Base-by-base conservation (phyloP, 768 basidiomycete genomes). In the Pholiota microspora region DNA sequence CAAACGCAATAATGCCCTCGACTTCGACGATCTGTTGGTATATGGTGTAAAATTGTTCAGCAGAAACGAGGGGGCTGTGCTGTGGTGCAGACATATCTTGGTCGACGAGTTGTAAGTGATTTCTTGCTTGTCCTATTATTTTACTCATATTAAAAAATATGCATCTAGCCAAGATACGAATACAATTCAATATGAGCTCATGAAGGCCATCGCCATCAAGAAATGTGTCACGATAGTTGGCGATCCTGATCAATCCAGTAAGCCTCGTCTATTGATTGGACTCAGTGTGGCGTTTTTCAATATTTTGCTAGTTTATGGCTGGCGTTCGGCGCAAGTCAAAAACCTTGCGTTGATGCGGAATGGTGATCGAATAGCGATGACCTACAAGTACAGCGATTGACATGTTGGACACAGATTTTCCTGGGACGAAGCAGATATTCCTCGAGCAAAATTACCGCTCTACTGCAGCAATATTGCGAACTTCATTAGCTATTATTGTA, bases 171-270 rank as follows among this genome's bases (percentile, higher is more conserved):
- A 92, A 70, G 92, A 94, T 67, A 93, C 91, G 0, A 94, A 93
- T 60, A 78, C 73, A 3, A 83, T 84, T 16, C 92, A 94, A 66
- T 94, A 93, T 67, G 78, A 86, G 54, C 79, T 94, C 21, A 88
- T 94, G 85, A 77, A 74, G 56, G 71, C 77, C 3, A 81, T 95
- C 49, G 88, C 85, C 0, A 62, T 73, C 3, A 70, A 64, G 6
- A 69, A 75, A 25, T 82, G 84, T 57, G 75, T 93, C 24, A 92
- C 87, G 3, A 80, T 94, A 35, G 92, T 95, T 2, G 93, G 93
- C 0, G 93, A 95, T 70, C 93, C 93, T 0, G 93, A 95, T 67
- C 93, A 95, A 65, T 92, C 90, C 0, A 94, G 87, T 86, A 59
- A 38, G 58, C 16, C 40, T 18, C 10, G 23, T 24, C 32, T n/a